These are phyloP conservation scores for Urochloa ruziziensis DNA, from an alignment of 176 grass and related monocot species.

Conservation along the genomic window DNA sequence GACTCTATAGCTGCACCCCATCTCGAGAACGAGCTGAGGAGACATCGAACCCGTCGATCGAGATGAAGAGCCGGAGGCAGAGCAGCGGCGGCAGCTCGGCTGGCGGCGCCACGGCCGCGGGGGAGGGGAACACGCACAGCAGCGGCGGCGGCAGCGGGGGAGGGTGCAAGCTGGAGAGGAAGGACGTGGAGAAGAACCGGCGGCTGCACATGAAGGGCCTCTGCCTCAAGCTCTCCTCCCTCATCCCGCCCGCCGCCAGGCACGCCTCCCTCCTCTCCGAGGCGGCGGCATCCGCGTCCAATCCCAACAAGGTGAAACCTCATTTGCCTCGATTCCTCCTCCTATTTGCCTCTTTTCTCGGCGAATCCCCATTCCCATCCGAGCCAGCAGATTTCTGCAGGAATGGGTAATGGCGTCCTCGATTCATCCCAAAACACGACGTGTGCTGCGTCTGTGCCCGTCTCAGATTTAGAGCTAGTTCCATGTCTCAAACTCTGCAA, in stretches of 20 bases:
- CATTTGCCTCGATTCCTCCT: not conserved
- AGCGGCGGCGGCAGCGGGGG: not conserved
- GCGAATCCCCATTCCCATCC: no score
- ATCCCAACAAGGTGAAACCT: slow-evolving; percentile 15
- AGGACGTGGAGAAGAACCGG: slow-evolving; percentile 82
- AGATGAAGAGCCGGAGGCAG: slow-evolving; percentile 67
- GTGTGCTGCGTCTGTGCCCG: no score
- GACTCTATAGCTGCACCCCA: no score
- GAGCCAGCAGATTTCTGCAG: not conserved
- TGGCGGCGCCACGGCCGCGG: not conserved
- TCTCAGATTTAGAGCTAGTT: not conserved
- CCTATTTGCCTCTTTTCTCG: no score
- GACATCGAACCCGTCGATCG: no score
- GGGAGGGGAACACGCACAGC: not conserved
- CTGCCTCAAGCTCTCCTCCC: slow-evolving; percentile 75
- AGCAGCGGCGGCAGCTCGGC: slow-evolving; percentile 10
- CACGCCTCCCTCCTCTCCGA: not conserved
- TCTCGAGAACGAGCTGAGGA: no score
- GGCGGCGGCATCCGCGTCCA: not conserved
- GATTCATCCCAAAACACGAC: no score
- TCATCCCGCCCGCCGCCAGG: slow-evolving; percentile 37
- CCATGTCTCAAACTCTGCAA: not conserved
- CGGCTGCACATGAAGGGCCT: slow-evolving; percentile 78
- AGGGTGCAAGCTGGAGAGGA: slow-evolving; percentile 64
- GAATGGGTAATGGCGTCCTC: not conserved